phyloP scores from a whole-genome alignment of 2,329 filamentous ascomycete genomes.

The Pseudogymnoascus sp. region DNA sequence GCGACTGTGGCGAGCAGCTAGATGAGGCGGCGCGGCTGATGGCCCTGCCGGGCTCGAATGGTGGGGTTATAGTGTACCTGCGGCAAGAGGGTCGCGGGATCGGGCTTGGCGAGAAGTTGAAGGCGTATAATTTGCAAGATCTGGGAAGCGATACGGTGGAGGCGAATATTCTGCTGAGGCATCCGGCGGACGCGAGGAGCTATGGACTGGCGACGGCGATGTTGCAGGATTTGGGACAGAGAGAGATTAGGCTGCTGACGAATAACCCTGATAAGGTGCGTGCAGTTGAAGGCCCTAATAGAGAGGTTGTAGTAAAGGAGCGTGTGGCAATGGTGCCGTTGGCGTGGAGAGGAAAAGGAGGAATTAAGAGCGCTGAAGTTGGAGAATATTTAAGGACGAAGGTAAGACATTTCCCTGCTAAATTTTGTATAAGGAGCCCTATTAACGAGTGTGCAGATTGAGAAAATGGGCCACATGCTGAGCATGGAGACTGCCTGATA shows the following conservation, averaged over 20 bases:
- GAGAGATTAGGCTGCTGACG: constrained; percentile 74
- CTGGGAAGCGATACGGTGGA: constrained; percentile 96
- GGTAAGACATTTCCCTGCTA: constrained; percentile 44
- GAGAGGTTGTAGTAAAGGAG: constrained; percentile 82
- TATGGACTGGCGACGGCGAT: constrained; percentile 97
- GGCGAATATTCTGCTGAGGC: constrained; percentile 81
- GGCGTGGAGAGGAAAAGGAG: constrained; percentile 80
- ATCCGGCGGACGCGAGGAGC: constrained; percentile 88
- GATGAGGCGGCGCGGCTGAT: constrained; percentile 94
- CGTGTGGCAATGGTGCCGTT: constrained; percentile 91
- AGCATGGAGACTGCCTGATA: constrained; percentile 2
- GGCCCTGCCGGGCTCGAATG: constrained; percentile 61
- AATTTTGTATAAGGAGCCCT: not conserved
- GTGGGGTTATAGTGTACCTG: constrained; percentile 91
- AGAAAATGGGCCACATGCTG: constrained; percentile 80
- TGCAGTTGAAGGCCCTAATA: constrained; percentile 83
- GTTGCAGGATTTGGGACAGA: constrained; percentile 74
- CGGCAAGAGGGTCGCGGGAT: constrained; percentile 95
- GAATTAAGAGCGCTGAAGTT: constrained; percentile 80
- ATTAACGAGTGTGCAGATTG: constrained; percentile 49
- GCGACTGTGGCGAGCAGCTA: constrained; percentile 95
- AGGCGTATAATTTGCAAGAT: constrained; percentile 97
- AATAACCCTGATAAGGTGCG: constrained; percentile 97
- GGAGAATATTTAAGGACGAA: constrained; percentile 94
- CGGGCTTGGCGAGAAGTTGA: constrained; percentile 88